Base-by-base conservation (phyloP, 768 basidiomycete genomes). In the Suillus brevipes region DNA sequence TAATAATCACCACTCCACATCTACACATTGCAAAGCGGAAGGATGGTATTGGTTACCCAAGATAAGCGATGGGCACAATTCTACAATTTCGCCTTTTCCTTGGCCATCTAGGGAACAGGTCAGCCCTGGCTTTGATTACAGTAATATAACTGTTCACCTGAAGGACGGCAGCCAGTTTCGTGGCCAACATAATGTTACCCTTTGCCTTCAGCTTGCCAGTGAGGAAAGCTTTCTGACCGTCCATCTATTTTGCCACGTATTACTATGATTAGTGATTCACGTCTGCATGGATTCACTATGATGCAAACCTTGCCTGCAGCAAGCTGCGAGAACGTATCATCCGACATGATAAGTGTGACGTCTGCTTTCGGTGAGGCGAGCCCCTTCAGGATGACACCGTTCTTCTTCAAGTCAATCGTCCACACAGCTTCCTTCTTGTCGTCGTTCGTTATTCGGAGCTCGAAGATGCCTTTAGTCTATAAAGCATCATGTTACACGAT, bases 191-290 rank as follows among this genome's bases (percentile, higher is more conserved):
- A 78, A 95, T 88, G 79, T 95, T 95, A 63, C 94, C 94, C 75
- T 85, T 90, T 18, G 92, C 90, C 85, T 96, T 97, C 59, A 97
- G 85, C 73, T 92, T 92, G 36, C 95, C 95, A 8, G 91, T 92
- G 92, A 98, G 94, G 81, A 95, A 97, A 25, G 95, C 95, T 74
- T 95, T 95, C 78, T 97, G 95, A 23, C 93, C 95, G 70, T 92
- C 94, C 53, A 91, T 80, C 90, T 94, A 67, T 36, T 58, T 55
- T n/a, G 42, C 28, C 20, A 45, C 3, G 7, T 10, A 50, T 52
- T 31, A 31, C 31, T 31, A 31, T 31, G 31, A 31, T 31, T 31
- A 53, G 59, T 64, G 49, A 49, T 20, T 16, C n/a, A 38, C 13
- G 20, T 23, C 10, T 25, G 16, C 64, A 34, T 49, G 43, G 9